A percentile compares a stretch with the other conserved stretches of the same genome.
Conservation (phyloP, 148 eudicot genomes). For the Rhododendron ferrugineum region DNA sequence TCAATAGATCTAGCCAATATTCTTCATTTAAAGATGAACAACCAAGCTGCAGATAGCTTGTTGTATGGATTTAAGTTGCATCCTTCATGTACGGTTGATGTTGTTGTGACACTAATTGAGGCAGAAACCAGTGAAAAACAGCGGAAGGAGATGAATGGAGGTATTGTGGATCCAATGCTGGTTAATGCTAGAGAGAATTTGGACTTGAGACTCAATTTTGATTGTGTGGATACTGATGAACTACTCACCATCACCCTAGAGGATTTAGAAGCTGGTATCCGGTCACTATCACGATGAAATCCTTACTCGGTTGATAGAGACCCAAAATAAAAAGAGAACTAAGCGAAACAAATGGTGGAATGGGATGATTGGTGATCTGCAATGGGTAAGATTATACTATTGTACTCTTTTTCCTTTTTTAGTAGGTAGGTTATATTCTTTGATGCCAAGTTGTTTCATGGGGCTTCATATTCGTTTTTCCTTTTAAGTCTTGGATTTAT, state of each 20-base stretch:
- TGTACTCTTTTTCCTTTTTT: neutral
- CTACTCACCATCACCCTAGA: conserved; percentile 73
- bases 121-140: conserved; percentile 70
- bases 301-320: neutral
- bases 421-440: neutral
- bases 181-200: conserved; percentile 85
- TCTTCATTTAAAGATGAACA: conserved; percentile 67
- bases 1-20: conserved; percentile 68
- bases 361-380: conserved; percentile 1
- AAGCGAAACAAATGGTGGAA: neutral
- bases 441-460: neutral
- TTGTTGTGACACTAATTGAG: conserved; percentile 56
- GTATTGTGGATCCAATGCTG: conserved; percentile 80
- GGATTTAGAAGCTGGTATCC: conserved; percentile 73
- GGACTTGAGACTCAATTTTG: conserved; percentile 85
- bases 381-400: neutral
- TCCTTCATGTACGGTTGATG: conserved; percentile 56
- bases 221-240: conserved; percentile 76
- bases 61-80: conserved; percentile 84
- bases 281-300: conserved; percentile 42
- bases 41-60: conserved; percentile 55
- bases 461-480: neutral
- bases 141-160: conserved; percentile 90
- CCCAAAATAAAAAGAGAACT: neutral
- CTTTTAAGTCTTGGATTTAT: neutral